Base-by-base conservation (phyloP, 2,329 filamentous ascomycete genomes). In the Talaromyces islandicus region DNA sequence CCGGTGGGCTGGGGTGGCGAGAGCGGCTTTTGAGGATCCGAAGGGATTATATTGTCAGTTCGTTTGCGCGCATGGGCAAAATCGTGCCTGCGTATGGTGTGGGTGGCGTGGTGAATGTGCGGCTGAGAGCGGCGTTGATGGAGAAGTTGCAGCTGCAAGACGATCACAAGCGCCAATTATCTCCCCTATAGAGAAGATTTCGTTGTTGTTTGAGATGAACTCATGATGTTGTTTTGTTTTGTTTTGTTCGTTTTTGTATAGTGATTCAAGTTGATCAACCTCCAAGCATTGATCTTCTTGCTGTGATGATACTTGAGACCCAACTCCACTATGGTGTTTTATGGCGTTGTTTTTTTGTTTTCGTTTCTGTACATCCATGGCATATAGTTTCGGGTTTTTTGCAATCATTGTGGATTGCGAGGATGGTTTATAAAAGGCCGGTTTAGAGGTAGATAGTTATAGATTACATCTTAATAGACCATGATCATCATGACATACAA, bases 41-140 rank as follows among this genome's bases (percentile, higher is more conserved):
- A 60, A 81, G 84, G 64, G 91, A 95, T 70, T 96, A 91, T 86
- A 77, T 82, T 19, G 82, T 88, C 64, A 93, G 89, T 72, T 85
- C 85, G 30, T 75, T 84, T 60, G 92, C 92, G 27, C 79, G 92
- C 58, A 88, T 96, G 75, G 89, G 89, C 62, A 83, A 92, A 69
- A 96, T 96, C 67, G 83, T 96, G 2, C 92, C 92, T 19, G 92
- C 92, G 0, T 96, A 93, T 78, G 92, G 92, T 1, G 82, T 96
- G 12, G 92, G 92, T 0, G 92, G 92, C 0, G 90, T 96, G 11
- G 88, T 94, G 11, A 96, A 96, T 75, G 82, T 82, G 61, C 87
- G 89, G 69, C 80, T 93, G 51, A 82, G 92, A 66, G 80, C 77
- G 69, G 78, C 71, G 57, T 71, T 93, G 66, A 92, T 96, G 88